Evolutionary conservation across 495 filamentous ascomycete species (phyloP).

Genomic region (Hypoxylon trugodes): DNA sequence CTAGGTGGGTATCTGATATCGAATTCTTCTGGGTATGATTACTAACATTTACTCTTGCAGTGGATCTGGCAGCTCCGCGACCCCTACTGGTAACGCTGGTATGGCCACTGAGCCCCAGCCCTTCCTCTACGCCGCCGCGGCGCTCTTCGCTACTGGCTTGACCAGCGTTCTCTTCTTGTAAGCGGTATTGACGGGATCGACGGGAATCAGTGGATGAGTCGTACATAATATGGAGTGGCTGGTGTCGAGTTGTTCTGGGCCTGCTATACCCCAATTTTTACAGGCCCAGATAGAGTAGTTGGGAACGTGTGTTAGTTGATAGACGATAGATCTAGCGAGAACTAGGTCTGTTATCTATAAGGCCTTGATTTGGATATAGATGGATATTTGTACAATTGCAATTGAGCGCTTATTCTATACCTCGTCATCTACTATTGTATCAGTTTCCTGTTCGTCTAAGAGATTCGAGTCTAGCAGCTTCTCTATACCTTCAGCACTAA

Average conservation of each 20-base stretch:
- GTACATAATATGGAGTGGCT: slow-evolving; percentile 2
- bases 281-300: slow-evolving; percentile 10
- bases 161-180: slow-evolving; percentile 38
- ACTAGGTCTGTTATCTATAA: slow-evolving; percentile 3
- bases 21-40: neutral
- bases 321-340: slow-evolving; percentile 7
- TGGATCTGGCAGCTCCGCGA: slow-evolving; percentile 11
- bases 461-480: slow-evolving; percentile 29
- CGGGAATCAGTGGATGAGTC: neutral
- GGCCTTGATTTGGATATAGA: slow-evolving; percentile 27
- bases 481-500: slow-evolving; percentile 41
- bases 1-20: slow-evolving; percentile 18
- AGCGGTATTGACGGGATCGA: neutral
- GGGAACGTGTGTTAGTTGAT: slow-evolving; percentile 14
- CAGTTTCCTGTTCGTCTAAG: slow-evolving; percentile 11
- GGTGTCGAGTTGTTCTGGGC: slow-evolving; percentile 14
- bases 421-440: slow-evolving; percentile 6
- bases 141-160: slow-evolving; percentile 37
- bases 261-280: slow-evolving; percentile 33
- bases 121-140: slow-evolving; percentile 36
- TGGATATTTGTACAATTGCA: slow-evolving; percentile 36
- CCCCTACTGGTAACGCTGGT: slow-evolving; percentile 26
- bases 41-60: slow-evolving; percentile 10
- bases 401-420: slow-evolving; percentile 30
- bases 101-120: slow-evolving; percentile 26